Base-by-base conservation (phyloP, 345 rosid genomes). In the Psidium guajava region DNA sequence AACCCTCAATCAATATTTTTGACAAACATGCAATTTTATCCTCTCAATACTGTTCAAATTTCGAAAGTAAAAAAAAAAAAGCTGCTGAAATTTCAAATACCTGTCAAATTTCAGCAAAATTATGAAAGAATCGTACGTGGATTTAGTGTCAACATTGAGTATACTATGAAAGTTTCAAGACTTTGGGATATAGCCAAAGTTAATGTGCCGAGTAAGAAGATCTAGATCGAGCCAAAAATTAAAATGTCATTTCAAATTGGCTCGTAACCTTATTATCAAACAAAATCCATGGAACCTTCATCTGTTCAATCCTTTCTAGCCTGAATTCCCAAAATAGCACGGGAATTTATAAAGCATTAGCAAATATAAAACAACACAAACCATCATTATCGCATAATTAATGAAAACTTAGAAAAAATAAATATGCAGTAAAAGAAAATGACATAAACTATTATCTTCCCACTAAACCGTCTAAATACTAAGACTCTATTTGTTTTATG, bases 231-330 rank as follows among this genome's bases (percentile, higher is more conserved):
- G 7, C 56, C 0, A 28, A 61, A 57, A 15, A 7, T 6, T 28
- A n/a, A 14, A 61, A 15, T 15, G 40, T 0, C 74, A 64, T 64
- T 64, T 64, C 3, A 64, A 1, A 61, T 21, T 6, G 0, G 1
- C 21, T 22, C 9, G 21, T 9, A 3, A 28, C 36, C 75, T 15
- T 18, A 32, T 32, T 2, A 0, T 28, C 75, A 64, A 64, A 64
- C 22, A 64, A 64, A 16, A 16, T 16, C 44, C 7, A 16, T 32
- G 44, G 75, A 16, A 64, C 44, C 44, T 64, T 64, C 24, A 16
- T 32, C 0, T 16, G 1, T 64, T 32, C 3, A 5, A 64, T 64
- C 6, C 3, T 16, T 64, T 64, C 24, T 7, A 28, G 24, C 6
- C 5, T 0, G 10, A 32, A 32, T 10, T 64, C 22, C 12, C 24